phyloP scores from a whole-genome alignment of 768 basidiomycete species.

The Calvatia gigantea region DNA sequence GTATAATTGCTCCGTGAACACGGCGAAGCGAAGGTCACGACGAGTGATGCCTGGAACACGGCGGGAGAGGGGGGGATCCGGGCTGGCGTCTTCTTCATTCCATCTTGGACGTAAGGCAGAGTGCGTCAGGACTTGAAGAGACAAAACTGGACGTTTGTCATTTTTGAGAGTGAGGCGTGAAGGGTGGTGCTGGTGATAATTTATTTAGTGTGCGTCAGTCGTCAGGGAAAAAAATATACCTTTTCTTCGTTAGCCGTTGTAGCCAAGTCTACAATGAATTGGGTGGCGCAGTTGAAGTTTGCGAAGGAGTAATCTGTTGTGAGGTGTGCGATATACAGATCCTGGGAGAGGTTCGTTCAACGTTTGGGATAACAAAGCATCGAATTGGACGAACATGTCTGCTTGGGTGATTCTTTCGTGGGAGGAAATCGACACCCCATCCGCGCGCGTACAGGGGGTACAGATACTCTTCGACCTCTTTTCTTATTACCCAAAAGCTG shows the following conservation, averaged over 20 bases:
- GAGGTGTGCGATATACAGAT: conserved; percentile 4
- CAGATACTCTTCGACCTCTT: neutral
- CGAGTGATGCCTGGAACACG: conserved; percentile 11
- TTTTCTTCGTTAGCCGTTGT: neutral
- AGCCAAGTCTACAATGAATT: neutral
- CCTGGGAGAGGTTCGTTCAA: neutral
- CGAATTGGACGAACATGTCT: neutral
- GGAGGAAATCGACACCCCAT: conserved; percentile 5
- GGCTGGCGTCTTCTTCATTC: conserved; percentile 5
- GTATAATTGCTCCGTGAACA: neutral
- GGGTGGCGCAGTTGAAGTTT: conserved; percentile 5
- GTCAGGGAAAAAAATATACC: neutral
- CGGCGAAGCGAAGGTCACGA: conserved; percentile 6
- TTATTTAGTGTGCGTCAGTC: neutral
- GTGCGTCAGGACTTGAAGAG: neutral
- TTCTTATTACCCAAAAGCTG: conserved; percentile 2
- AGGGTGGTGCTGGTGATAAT: neutral
- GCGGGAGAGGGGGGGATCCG: conserved; percentile 8
- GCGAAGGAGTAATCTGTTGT: conserved; percentile 3
- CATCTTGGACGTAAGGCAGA: conserved; percentile 4
- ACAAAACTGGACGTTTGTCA: neutral
- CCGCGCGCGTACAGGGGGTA: conserved; percentile 10
- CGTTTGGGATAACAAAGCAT: neutral
- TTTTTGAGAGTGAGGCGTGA: neutral
- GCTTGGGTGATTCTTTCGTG: neutral